Base-by-base conservation (phyloP, 2,329 filamentous ascomycete genomes). In the Xylariaceae sp. region DNA sequence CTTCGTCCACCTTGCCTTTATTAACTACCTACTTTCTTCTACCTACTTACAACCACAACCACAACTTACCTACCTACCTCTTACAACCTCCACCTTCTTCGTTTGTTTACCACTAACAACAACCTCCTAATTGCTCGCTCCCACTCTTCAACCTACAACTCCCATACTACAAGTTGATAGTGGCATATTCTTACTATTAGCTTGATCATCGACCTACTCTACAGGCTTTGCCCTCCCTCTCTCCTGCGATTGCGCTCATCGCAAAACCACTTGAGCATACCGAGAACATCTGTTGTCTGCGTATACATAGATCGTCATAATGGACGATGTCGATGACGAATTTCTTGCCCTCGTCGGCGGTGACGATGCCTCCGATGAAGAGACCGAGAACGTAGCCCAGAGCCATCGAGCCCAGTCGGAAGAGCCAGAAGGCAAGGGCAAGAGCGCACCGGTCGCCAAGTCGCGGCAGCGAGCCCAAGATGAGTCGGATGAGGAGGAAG, bases 271-370 rank as follows among this genome's bases (percentile, higher is more conserved):
- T 17, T 13, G 17, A 34, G n/a, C 41, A 56, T 30, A 30, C 51
- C 56, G 4, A 30, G 34, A 34, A 41, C 10, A 30, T 30, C 23
- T 30, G 23, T 30, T 30, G 23, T 30, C 23, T 30, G 23, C n/a
- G 37, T 49, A 41, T 39, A 48, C n/a, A 53, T n/a, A 51, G n/a
- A 52, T 17, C 11, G 8, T 59, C 62, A 81, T 65, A 69, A 96
- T 96, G 92, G 88, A 90, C 58, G 90, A 93, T 72, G 83, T 97
- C 66, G 93, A 97, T 73, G 92, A 93, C 69, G 93, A 97, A 78
- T 87, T 97, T 66, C 88, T 97, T 65, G 92, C 90, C 71, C 86
- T 97, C 65, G 94, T 92, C 57, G 94, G 91, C 69, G 91, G 90
- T 67, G 88, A 84, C 62, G 81, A 80, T 61, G 82, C 78, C 56